These are phyloP conservation scores for Botrytis byssoidea DNA, from an alignment of 2,329 filamentous ascomycete species.

Conservation along the genomic window DNA sequence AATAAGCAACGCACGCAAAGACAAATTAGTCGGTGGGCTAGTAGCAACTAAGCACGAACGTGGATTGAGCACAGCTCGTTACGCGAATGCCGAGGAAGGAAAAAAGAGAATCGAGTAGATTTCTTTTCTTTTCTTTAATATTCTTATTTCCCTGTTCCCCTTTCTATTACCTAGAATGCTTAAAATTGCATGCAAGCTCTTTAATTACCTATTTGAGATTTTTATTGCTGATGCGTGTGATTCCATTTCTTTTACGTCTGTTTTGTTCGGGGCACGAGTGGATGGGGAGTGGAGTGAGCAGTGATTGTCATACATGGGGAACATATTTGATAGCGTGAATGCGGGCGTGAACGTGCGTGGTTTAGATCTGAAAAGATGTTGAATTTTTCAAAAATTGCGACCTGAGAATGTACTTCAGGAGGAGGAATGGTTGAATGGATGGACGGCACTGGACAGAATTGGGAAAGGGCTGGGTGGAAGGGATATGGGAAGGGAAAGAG, in stretches of 20 bases:
- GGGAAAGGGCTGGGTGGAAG: not conserved
- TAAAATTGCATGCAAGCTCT: constrained; percentile 2
- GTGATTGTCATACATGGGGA: not conserved
- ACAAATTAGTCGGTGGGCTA: constrained; percentile 75
- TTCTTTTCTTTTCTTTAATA: not conserved
- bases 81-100: constrained; percentile 88
- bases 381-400: not conserved
- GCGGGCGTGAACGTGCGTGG: not conserved
- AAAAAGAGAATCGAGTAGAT: constrained; percentile 87
- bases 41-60: constrained; percentile 69
- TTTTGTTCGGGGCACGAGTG: not conserved
- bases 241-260: not conserved
- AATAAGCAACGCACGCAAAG: constrained; percentile 76
- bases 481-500: not conserved
- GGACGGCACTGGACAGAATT: not conserved
- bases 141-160: not conserved
- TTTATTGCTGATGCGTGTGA: not conserved
- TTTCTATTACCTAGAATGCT: constrained; percentile 1
- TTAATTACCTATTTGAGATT: not conserved
- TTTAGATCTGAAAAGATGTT: constrained; percentile 4
- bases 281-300: not conserved
- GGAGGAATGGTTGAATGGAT: not conserved
- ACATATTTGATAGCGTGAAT: not conserved
- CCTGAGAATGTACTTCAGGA: not conserved
- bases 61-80: constrained; percentile 76